These are phyloP conservation scores for Mortierella hygrophila DNA, from an alignment of 192 early-diverging fungal species.

Conservation along the genomic window DNA sequence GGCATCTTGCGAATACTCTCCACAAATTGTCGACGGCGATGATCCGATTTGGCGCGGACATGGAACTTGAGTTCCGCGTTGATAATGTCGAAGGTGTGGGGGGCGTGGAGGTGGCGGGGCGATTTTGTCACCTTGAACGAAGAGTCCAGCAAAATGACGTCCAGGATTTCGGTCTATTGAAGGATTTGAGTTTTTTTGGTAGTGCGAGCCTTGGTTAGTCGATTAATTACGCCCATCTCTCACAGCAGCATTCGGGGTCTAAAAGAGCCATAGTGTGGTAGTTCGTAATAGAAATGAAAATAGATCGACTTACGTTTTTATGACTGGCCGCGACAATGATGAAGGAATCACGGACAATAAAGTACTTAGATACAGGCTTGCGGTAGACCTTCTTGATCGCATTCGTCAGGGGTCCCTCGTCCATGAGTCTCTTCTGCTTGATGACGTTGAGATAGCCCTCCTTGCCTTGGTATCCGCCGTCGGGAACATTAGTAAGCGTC, in stretches of 20 bases:
- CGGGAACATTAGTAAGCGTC: slow-evolving; percentile 50
- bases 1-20: slow-evolving; percentile 66
- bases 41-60: slow-evolving; percentile 73
- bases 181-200: slow-evolving; percentile 1
- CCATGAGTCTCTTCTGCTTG: slow-evolving; percentile 59
- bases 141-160: slow-evolving; percentile 60
- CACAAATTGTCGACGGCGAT: slow-evolving; percentile 71
- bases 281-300: background rate
- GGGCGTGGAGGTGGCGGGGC: slow-evolving; percentile 34
- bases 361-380: slow-evolving; percentile 72
- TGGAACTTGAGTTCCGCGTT: slow-evolving; percentile 74
- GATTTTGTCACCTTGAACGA: slow-evolving; percentile 52
- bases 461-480: slow-evolving; percentile 70
- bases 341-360: slow-evolving; percentile 76
- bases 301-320: slow-evolving; percentile 51
- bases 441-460: slow-evolving; percentile 71
- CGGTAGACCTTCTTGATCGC: slow-evolving; percentile 46
- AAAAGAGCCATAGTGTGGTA: background rate
- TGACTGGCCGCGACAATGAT: slow-evolving; percentile 61
- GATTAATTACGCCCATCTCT: background rate
- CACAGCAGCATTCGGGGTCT: background rate
- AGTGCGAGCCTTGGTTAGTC: background rate
- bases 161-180: slow-evolving; percentile 54
- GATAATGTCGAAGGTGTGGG: slow-evolving; percentile 65
- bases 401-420: slow-evolving; percentile 63